phyloP scores from a whole-genome alignment of 352 stramenopile species.

The Pythium myriotylum region DNA sequence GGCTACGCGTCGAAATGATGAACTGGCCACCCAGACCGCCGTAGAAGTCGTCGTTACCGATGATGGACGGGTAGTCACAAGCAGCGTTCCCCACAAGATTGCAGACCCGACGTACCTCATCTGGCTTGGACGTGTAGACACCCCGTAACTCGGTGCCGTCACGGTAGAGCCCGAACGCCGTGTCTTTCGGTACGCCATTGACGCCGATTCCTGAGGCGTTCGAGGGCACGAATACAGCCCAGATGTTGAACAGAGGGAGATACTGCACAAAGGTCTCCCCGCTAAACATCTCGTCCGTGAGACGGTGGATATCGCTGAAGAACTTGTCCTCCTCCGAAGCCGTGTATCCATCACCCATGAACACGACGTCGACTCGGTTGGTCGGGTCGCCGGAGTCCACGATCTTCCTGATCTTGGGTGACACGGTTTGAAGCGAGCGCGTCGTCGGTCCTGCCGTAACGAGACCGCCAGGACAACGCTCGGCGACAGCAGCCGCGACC shows the following conservation, averaged over 20 bases:
- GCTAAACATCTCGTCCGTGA: slow-evolving; percentile 38
- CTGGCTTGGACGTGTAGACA: too few species aligned
- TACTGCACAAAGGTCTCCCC: slow-evolving; percentile 35
- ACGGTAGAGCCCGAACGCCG: slow-evolving; percentile 32
- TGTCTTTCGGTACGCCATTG: slow-evolving; percentile 22
- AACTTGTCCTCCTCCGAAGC: slow-evolving; percentile 24
- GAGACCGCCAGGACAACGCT: slow-evolving; percentile 12
- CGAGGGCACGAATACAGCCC: slow-evolving; percentile 29
- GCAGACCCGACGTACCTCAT: too few species aligned
- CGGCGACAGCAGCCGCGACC: background rate
- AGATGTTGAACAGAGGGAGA: slow-evolving; percentile 37
- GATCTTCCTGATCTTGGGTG: slow-evolving; percentile 19
- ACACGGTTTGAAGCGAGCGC: too few species aligned
- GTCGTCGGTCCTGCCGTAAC: background rate
- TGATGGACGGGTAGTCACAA: too few species aligned
- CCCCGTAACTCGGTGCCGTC: slow-evolving; percentile 16
- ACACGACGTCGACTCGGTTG: slow-evolving; percentile 41
- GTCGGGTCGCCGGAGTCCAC: slow-evolving; percentile 33
- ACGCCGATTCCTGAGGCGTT: slow-evolving; percentile 28
- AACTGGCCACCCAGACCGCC: too few species aligned
- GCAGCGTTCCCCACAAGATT: too few species aligned
- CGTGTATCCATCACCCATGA: slow-evolving; percentile 43
- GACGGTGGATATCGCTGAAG: slow-evolving; percentile 34
- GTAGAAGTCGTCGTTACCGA: too few species aligned
- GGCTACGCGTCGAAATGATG: too few species aligned